Conservation (phyloP, 169 alveolate species). For the Cryptosporidium bovis region DNA sequence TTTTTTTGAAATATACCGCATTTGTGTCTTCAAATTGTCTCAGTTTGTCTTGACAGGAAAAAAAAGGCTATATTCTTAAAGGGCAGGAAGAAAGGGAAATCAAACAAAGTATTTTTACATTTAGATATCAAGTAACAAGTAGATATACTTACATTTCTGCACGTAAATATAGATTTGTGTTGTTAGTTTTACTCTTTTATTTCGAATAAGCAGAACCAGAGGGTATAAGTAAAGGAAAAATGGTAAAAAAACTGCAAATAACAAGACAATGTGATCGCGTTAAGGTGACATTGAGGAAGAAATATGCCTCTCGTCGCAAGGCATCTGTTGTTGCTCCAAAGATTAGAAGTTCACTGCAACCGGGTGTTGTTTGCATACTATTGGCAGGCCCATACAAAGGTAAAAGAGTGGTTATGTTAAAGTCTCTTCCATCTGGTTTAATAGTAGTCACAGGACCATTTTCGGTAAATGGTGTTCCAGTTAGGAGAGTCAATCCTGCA, state of each 20-base stretch:
- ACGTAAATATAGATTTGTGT: too few species aligned
- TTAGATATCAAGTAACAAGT: neutral
- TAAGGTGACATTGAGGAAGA: slow-evolving; percentile 54
- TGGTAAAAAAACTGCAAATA: slow-evolving; percentile 52
- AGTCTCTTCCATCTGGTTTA: slow-evolving; percentile 93
- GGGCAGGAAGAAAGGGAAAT: neutral
- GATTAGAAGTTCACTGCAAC: slow-evolving; percentile 85
- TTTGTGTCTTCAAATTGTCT: slow-evolving; percentile 61
- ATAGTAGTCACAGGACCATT: slow-evolving; percentile 96
- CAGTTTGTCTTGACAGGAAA: slow-evolving; percentile 45
- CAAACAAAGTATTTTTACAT: slow-evolving; percentile 19
- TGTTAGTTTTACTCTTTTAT: neutral
- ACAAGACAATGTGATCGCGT: slow-evolving; percentile 51
- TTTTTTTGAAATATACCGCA: neutral
- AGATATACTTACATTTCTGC: too few species aligned
- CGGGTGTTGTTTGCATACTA: slow-evolving; percentile 94
- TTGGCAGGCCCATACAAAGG: slow-evolving; percentile 97
- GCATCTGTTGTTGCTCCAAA: slow-evolving; percentile 78
- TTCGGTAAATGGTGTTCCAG: slow-evolving; percentile 96
- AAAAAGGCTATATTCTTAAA: too few species aligned
- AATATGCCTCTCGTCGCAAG: slow-evolving; percentile 70
- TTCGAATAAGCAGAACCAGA: neutral
- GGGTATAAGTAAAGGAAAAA: slow-evolving; percentile 11
- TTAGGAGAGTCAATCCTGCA: slow-evolving; percentile 96
- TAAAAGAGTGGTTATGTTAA: slow-evolving; percentile 95